Evolutionary conservation across 306 rosid genomes (phyloP), one percentile per base, ranked within the genome.

Genomic region (Gillenia trifoliata): DNA sequence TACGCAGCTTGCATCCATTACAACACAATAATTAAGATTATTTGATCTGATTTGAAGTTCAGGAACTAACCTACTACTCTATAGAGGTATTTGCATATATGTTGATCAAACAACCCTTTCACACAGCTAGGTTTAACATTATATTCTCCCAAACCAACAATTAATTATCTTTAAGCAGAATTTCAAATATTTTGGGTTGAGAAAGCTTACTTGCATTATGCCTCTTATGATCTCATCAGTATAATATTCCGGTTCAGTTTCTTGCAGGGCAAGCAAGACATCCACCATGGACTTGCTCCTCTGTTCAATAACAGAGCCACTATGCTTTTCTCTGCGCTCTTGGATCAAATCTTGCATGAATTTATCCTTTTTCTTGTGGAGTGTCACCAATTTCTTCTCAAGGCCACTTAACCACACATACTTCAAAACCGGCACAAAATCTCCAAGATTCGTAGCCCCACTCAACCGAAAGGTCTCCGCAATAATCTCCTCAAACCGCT

Each of bases 251-350:
- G 79, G 88, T 6, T 81, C 80, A 33, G 71, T 56, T 72, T 67
- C 59, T 76, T 81, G 85, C 23, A 81, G 69, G 6, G 78, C 57
- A 16, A 81, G 36, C 64, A 81, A 66, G 20, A 75, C 79, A 20
- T 85, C 83, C 22, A 49, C 59, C 88, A 81, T 85, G 65, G 83
- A 81, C 52, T 76, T 85, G 62, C 23, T 70, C 12, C 26, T 71
- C 52, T 15, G 75, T 25, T 64, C 77, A 4, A 34, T 60, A 54
- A 11, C 64, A 20, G 55, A 31, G 20, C 63, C 16, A 17, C 50
- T 63, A 29, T 5, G 56, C 54, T 4, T 23, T 2, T 45, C 72
- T 59, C 79, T 57, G 15, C 64, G 81, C 33, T 81, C 67, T 59
- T 72, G 74, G 12, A 85, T 78, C 73, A 85, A 70, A 70, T 30